These are phyloP conservation scores for Groenewaldozyma tartarivorans DNA, from an alignment of 805 yeast species.

Conservation along the genomic window DNA sequence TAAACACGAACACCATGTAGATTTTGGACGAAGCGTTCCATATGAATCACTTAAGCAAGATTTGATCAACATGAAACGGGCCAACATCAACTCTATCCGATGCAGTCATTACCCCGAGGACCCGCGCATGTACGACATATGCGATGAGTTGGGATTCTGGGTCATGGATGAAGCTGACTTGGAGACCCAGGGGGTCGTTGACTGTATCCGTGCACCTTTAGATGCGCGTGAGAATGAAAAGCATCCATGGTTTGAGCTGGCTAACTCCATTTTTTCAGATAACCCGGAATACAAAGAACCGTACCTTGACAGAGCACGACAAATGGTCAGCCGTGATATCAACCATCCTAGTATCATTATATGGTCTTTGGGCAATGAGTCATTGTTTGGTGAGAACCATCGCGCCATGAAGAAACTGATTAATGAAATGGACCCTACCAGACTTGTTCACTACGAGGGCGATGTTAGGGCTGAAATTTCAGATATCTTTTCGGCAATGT, in stretches of 20 bases:
- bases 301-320: conserved; percentile 28
- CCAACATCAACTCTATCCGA: conserved; percentile 29
- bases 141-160: conserved; percentile 28
- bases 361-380: conserved; percentile 32
- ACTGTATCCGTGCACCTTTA: conserved; percentile 10
- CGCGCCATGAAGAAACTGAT: conserved; percentile 22
- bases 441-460: conserved; percentile 31
- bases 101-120: conserved; percentile 30
- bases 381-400: conserved; percentile 28
- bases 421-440: conserved; percentile 19
- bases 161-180: conserved; percentile 31
- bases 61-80: conserved; percentile 25
- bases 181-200: conserved; percentile 29
- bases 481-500: conserved; percentile 29
- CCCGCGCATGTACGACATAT: conserved; percentile 25
- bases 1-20: conserved; percentile 30
- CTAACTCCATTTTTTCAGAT: conserved; percentile 22
- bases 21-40: conserved; percentile 29
- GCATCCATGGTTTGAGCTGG: conserved; percentile 2
- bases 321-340: conserved; percentile 27
- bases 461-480: conserved; percentile 24
- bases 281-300: conserved; percentile 27
- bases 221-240: conserved; percentile 10
- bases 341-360: conserved; percentile 29
- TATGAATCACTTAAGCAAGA: conserved; percentile 25